Conservation (phyloP, 345 rosid species). For the Boechera stricta region DNA sequence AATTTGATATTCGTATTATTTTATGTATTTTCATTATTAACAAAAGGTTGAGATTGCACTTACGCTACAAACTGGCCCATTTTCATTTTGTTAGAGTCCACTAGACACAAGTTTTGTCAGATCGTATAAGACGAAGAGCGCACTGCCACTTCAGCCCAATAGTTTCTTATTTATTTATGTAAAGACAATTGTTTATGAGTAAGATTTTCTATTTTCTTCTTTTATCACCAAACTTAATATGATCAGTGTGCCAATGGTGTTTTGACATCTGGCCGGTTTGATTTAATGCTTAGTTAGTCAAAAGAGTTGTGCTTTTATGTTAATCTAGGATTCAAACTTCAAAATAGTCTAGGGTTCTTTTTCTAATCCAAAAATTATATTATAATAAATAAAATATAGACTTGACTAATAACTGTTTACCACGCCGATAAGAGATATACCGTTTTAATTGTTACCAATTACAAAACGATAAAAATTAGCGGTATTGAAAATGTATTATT, state of each 20-base stretch:
- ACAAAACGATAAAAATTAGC: background rate
- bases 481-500: background rate
- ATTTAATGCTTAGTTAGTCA: constrained; percentile 1
- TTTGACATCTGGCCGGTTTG: background rate
- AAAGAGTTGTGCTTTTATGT: background rate
- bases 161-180: background rate
- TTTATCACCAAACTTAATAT: background rate
- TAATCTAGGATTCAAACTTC: background rate
- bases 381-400: background rate
- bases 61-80: background rate
- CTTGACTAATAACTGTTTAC: background rate
- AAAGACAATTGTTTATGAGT: background rate
- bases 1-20: too few relatives aligned
- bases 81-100: background rate
- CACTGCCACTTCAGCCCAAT: constrained; percentile 15
- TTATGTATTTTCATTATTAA: too few relatives aligned
- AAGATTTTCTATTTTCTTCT: background rate
- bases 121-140: background rate
- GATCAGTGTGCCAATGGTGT: background rate
- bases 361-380: background rate
- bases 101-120: background rate
- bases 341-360: background rate
- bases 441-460: background rate
- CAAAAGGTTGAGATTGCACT: background rate
- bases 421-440: background rate